Evolutionary conservation across 2,329 filamentous ascomycete species (phyloP).

Genomic region (Pseudopyricularia javanii): DNA sequence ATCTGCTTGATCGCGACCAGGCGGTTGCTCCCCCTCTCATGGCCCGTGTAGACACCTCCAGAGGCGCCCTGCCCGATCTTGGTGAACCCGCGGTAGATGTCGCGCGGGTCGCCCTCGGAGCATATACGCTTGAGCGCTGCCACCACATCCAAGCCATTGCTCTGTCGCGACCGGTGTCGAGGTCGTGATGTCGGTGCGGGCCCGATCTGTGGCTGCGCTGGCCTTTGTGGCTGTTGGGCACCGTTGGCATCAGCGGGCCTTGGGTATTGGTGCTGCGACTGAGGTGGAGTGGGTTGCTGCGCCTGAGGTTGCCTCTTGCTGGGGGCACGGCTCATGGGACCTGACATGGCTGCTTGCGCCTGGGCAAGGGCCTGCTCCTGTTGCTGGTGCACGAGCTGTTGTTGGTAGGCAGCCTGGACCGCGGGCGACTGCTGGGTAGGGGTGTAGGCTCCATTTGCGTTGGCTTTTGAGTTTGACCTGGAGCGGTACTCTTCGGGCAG

Average conservation of each 20-base stretch:
- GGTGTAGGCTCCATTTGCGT: slow-evolving; percentile 38
- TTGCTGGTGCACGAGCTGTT: slow-evolving; percentile 63
- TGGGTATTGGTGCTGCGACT: slow-evolving; percentile 36
- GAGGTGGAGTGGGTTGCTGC: slow-evolving; percentile 35
- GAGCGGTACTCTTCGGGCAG: slow-evolving; percentile 56
- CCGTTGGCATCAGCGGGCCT: slow-evolving; percentile 23
- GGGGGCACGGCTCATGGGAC: slow-evolving; percentile 57
- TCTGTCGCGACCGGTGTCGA: slow-evolving; percentile 67
- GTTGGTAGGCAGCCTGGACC: slow-evolving; percentile 37
- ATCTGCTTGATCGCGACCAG: slow-evolving; percentile 99
- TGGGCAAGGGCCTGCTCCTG: slow-evolving; percentile 75
- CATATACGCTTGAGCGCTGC: slow-evolving; percentile 80
- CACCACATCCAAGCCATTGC: slow-evolving; percentile 70
- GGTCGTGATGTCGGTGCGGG: slow-evolving; percentile 42
- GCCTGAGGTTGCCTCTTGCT: slow-evolving; percentile 53
- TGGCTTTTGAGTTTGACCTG: slow-evolving; percentile 54
- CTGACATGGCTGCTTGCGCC: slow-evolving; percentile 64
- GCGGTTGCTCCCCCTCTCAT: slow-evolving; percentile 70
- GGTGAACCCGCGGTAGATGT: slow-evolving; percentile 73
- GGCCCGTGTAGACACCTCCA: slow-evolving; percentile 86
- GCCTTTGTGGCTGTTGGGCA: slow-evolving; percentile 23
- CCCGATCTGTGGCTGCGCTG: slow-evolving; percentile 22
- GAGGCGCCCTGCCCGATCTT: slow-evolving; percentile 98
- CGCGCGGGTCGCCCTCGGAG: slow-evolving; percentile 76
- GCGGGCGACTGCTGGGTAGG: slow-evolving; percentile 29